A percentile compares a stretch with the other conserved stretches of the same genome.
Evolutionary conservation across 768 basidiomycete genomes (phyloP).

Genomic region (Pluteus cervinus): DNA sequence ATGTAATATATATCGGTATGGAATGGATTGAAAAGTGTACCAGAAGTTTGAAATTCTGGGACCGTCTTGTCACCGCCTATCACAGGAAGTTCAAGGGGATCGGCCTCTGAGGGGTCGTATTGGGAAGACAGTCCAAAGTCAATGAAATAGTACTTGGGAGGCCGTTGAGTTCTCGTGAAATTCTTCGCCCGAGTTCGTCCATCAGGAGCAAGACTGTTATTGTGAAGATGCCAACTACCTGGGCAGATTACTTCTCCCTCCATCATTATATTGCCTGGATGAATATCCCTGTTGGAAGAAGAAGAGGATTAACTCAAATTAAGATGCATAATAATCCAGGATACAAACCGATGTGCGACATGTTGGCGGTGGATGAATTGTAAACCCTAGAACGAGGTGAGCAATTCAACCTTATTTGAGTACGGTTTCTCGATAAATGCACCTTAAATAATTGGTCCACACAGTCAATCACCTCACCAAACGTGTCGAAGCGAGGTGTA

Average conservation of each 20-base stretch:
- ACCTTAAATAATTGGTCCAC: conserved; percentile 22
- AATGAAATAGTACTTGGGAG: conserved; percentile 21
- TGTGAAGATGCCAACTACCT: conserved; percentile 15
- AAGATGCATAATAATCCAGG: background rate
- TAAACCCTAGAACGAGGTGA: conserved; percentile 16
- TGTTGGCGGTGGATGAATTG: conserved; percentile 26
- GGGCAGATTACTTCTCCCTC: conserved; percentile 15
- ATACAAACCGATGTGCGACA: conserved; percentile 22
- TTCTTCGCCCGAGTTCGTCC: conserved; percentile 2
- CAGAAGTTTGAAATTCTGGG: too few species aligned
- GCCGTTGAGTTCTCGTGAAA: conserved; percentile 15
- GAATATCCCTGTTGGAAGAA: conserved; percentile 28
- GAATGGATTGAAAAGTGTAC: too few species aligned
- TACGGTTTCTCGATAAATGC: background rate
- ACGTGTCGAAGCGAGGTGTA: conserved; percentile 18
- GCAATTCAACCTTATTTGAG: background rate
- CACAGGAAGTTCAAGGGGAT: conserved; percentile 21
- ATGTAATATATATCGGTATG: too few species aligned
- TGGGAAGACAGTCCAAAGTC: conserved; percentile 24
- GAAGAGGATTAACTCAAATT: background rate
- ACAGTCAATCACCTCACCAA: conserved; percentile 25
- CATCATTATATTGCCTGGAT: conserved; percentile 22
- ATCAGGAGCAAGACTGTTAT: conserved; percentile 12
- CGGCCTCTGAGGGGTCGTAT: conserved; percentile 16
- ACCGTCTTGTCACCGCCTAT: conserved; percentile 39